Evolutionary conservation across 164 flowering plant species (phyloP).

Genomic region (Dillenia suffruticosa): DNA sequence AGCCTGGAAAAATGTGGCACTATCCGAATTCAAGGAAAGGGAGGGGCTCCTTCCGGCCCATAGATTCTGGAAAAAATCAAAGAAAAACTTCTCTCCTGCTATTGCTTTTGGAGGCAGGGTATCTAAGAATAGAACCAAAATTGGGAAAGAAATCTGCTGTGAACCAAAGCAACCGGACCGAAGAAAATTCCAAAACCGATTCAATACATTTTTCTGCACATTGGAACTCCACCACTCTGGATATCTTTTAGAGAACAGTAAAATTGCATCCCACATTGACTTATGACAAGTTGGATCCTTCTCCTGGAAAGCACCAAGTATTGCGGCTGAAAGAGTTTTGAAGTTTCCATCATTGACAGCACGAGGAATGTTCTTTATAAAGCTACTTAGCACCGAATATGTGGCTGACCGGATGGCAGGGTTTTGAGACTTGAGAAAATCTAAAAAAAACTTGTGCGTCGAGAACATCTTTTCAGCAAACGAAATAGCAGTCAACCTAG

Average conservation of each 20-base stretch:
- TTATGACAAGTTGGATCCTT: conserved; percentile 82
- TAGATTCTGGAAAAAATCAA: conserved; percentile 62
- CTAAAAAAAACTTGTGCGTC: conserved; percentile 56
- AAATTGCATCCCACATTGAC: conserved; percentile 82
- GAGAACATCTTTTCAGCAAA: conserved; percentile 61
- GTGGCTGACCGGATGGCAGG: conserved; percentile 69
- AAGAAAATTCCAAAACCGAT: conserved; percentile 74
- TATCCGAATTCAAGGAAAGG: conserved; percentile 41
- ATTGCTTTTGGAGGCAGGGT: conserved; percentile 49
- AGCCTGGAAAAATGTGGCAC: conserved; percentile 53
- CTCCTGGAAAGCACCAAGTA: conserved; percentile 93
- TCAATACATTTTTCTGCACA: conserved; percentile 55
- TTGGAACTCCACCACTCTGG: conserved; percentile 74
- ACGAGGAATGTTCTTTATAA: conserved; percentile 60
- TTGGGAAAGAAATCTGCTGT: conserved; percentile 79
- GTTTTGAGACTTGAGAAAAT: conserved; percentile 67
- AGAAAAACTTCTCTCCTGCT: conserved; percentile 52
- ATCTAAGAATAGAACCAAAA: conserved; percentile 61
- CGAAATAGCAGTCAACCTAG: conserved; percentile 48
- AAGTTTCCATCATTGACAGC: conserved; percentile 57
- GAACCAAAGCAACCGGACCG: conserved; percentile 96
- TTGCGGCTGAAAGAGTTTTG: conserved; percentile 47
- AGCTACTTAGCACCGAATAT: conserved; percentile 68
- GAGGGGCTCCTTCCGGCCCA: conserved; percentile 77
- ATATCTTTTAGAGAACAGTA: conserved; percentile 61